Evolutionary conservation across 352 stramenopile species (phyloP), one percentile per base, ranked within the genome.

Genomic region (Pythium angustatum): DNA sequence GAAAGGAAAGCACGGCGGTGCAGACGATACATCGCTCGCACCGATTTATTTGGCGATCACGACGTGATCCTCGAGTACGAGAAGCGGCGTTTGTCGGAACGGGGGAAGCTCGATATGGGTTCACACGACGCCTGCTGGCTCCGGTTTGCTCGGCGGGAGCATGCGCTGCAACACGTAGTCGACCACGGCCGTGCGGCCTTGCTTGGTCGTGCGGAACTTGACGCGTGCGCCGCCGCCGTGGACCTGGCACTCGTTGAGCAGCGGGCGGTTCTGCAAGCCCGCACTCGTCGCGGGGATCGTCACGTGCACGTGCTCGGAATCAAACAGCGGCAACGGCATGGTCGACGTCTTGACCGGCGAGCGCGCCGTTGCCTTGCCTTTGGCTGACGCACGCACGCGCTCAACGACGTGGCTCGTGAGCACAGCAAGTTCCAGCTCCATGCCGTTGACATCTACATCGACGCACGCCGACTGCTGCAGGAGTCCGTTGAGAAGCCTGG

Each of bases 21-120:
- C 71, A 30, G 43, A 54, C 10, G 30, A 44, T 3, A 38, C 36
- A 9, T 17, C 49, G 17, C 19, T 8, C 53, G n/a, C 17, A 17
- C 31, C 58, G 1, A 60, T 88, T 63, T 82, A 89, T 57, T 63
- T 89, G 40, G 73, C 78, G 17, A 88, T 91, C 52, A 87, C 78
- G 49, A 90, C 77, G 17, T 91, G 62, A 86, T n/a, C n/a, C n/a
- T n/a, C n/a, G n/a, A n/a, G n/a, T n/a, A n/a, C n/a, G n/a, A n/a
- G n/a, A n/a, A n/a, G n/a, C n/a, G n/a, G n/a, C n/a, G n/a, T n/a
- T n/a, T n/a, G n/a, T n/a, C n/a, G n/a, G n/a, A n/a, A n/a, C n/a
- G n/a, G n/a, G n/a, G n/a, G n/a, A n/a, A n/a, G n/a, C n/a, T n/a
- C n/a, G n/a, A n/a, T n/a, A n/a, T n/a, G n/a, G n/a, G n/a, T n/a